These are phyloP conservation scores for Paralagenidium karlingii DNA, from an alignment of 352 stramenopile genomes.

Conservation along the genomic window DNA sequence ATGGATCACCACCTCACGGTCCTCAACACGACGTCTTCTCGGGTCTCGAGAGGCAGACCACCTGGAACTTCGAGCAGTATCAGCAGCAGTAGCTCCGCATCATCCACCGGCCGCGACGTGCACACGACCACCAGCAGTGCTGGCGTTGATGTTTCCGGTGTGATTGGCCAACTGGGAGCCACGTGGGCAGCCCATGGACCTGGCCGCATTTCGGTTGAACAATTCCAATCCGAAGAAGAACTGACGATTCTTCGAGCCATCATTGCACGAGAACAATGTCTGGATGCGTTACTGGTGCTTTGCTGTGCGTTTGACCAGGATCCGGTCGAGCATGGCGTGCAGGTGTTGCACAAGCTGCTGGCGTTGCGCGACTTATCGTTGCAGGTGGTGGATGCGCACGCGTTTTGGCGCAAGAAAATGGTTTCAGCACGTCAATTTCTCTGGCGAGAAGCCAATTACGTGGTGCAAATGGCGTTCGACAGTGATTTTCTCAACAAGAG, in stretches of 20 bases:
- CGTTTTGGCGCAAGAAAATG: conserved; percentile 46
- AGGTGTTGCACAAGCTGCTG: conserved; percentile 38
- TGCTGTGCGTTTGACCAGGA: conserved; percentile 31
- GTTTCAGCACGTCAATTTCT: conserved; percentile 38
- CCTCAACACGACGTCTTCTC: no score
- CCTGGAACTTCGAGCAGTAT: no score
- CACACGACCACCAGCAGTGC: no score
- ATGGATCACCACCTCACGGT: no score
- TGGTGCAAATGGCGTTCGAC: conserved; percentile 52
- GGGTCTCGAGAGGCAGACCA: no score
- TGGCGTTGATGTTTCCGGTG: no score
- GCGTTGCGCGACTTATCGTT: conserved; percentile 30
- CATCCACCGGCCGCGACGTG: no score
- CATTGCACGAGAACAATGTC: conserved; percentile 34
- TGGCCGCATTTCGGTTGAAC: conserved; percentile 49
- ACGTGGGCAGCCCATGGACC: no score
- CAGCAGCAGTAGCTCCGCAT: no score
- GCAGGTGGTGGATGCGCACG: conserved; percentile 35
- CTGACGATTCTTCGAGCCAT: conserved; percentile 50
- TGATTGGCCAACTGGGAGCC: no score
- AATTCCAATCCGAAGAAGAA: conserved; percentile 40
- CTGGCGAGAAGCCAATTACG: conserved; percentile 53
- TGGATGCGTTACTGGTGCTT: conserved; percentile 32
- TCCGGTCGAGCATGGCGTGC: conserved; percentile 13
- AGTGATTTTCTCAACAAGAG: conserved; percentile 67